Evolutionary conservation across 1,139 yeast genomes (phyloP).

Genomic region (Pichia sp.): DNA sequence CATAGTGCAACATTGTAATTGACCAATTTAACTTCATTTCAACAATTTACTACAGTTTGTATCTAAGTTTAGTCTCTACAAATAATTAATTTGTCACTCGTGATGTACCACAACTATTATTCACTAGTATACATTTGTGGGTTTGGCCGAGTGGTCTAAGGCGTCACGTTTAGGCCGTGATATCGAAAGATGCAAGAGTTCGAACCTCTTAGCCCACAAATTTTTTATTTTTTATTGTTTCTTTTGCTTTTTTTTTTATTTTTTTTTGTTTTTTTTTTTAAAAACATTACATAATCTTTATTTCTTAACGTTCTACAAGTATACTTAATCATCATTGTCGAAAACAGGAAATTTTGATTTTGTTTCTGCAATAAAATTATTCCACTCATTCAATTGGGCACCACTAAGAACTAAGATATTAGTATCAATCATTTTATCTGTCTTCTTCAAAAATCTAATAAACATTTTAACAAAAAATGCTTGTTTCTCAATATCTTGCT

Average conservation of each 20-base stretch:
- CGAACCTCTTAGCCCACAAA: conserved; percentile 33
- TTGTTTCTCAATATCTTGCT: conserved; percentile 44
- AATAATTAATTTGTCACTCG: too few species aligned
- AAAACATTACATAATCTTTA: background rate
- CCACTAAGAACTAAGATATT: conserved; percentile 18
- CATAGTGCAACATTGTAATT: too few species aligned
- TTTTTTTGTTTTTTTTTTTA: background rate
- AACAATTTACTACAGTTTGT: too few species aligned
- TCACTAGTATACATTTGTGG: conserved; percentile 17
- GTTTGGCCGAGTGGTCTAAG: conserved; percentile 27
- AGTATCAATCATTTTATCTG: conserved; percentile 17
- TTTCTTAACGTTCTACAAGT: background rate
- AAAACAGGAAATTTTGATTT: conserved; percentile 5
- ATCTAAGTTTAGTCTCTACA: too few species aligned
- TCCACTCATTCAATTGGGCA: conserved; percentile 21
- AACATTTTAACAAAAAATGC: conserved; percentile 31
- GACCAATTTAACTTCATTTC: too few species aligned
- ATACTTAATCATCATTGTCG: conserved; percentile 1
- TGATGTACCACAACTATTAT: too few species aligned
- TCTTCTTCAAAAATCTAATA: conserved; percentile 24
- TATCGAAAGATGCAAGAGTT: conserved; percentile 32
- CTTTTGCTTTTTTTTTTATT: background rate
- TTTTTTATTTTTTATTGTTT: conserved; percentile 3
- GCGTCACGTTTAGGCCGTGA: conserved; percentile 29
- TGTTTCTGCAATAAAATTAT: conserved; percentile 12